These are phyloP conservation scores for Neofusicoccum sp. DNA, from an alignment of 2,329 filamentous ascomycete genomes.

Conservation along the genomic window DNA sequence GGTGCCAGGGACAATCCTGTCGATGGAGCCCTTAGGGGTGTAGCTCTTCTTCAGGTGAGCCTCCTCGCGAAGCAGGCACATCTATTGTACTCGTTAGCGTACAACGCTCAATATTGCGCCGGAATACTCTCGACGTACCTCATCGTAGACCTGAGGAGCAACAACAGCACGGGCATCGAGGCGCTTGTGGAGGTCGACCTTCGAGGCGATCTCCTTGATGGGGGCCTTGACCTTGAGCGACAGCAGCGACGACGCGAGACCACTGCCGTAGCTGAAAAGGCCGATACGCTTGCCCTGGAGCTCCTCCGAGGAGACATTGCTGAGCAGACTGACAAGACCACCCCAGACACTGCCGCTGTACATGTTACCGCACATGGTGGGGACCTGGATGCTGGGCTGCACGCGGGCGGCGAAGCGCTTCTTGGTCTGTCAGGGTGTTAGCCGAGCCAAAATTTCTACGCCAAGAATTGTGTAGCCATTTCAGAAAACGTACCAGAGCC, in stretches of 20 bases:
- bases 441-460: not conserved
- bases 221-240: slow-evolving; percentile 48
- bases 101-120: not conserved
- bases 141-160: slow-evolving; percentile 49
- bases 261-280: slow-evolving; percentile 54
- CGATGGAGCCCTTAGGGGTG: slow-evolving; percentile 44
- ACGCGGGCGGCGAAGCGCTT: slow-evolving; percentile 52
- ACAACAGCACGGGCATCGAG: slow-evolving; percentile 47
- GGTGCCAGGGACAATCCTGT: slow-evolving; percentile 47
- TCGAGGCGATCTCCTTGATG: slow-evolving; percentile 46
- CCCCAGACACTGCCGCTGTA: slow-evolving; percentile 54
- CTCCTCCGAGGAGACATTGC: slow-evolving; percentile 45
- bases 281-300: slow-evolving; percentile 52
- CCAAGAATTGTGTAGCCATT: not conserved
- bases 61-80: slow-evolving; percentile 52
- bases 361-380: slow-evolving; percentile 57
- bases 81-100: slow-evolving; percentile 36
- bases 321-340: slow-evolving; percentile 48
- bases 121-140: slow-evolving; percentile 27
- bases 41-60: slow-evolving; percentile 52
- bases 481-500: slow-evolving; percentile 32
- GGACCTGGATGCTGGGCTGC: slow-evolving; percentile 50
- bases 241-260: slow-evolving; percentile 52
- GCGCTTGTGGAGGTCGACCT: slow-evolving; percentile 48
- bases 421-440: slow-evolving; percentile 36